Evolutionary conservation across 2,329 filamentous ascomycete genomes (phyloP), one percentile per base, ranked within the genome.

Genomic region (Ramichloridium luteum): DNA sequence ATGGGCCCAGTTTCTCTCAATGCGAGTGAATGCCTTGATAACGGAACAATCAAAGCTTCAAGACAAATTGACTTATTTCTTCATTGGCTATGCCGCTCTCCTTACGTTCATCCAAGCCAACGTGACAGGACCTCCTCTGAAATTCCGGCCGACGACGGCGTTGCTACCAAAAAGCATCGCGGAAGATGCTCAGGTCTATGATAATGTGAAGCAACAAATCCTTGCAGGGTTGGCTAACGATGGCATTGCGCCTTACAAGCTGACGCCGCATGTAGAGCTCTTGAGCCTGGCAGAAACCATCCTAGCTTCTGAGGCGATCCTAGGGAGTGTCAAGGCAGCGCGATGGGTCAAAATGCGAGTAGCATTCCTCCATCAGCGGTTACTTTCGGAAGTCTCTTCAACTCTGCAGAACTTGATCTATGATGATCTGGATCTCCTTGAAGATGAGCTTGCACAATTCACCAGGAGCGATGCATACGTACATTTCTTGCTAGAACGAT

Each of bases 31-130:
- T 1, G 30, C 54, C 4, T 41, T 65, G 2, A 38, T 64, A 12
- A 38, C 44, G n/a, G 46, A 50, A 28, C 52, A 58, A 36, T 55
- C 50, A 11, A 39, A 52, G 16, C 46, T 50, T n/a, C 60, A 61
- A 36, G 55, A 49, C 13, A 58, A 60, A 35, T 47, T 58, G 34
- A 41, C 62, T 2, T 53, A 60, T 27, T 60, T 74, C 32, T 60
- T 72, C 27, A 61, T 80, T 18, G 81, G 74, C 6, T 60, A 82
- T 28, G 75, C 79, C 1, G 72, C 78, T 2, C 65, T 93, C 8
- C 70, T 83, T 49, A 72, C 77, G 8, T 94, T 93, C 52, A 58
- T 93, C 11, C 86, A 94, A 54, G 74, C 75, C 1, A 93, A 84
- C 51, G 80, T 92, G 32, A 93, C 86, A 3, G 86, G 86, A 0